Percentiles rank a stretch among this genome's conserved stretches.
Evolutionary conservation across 2,329 filamentous ascomycete species (phyloP).

Genomic region (Emmonsiellopsis sp.): DNA sequence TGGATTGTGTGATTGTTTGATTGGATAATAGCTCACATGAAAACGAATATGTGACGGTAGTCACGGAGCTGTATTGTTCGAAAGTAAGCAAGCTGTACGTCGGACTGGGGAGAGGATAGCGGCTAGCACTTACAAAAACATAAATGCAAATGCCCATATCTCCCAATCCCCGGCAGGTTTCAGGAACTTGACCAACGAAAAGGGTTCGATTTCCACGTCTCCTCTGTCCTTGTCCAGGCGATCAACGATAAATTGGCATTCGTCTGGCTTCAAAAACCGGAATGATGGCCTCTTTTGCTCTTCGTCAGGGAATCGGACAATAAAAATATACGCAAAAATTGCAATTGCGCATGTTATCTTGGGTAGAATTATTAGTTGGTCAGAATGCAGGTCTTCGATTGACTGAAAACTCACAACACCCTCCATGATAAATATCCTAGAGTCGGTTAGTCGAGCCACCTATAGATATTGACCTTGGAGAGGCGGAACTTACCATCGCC

Average conservation of each 20-base stretch:
- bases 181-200: constrained; percentile 34
- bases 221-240: constrained; percentile 40
- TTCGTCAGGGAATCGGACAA: constrained; percentile 10
- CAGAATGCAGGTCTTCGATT: not conserved
- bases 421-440: constrained; percentile 11
- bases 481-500: constrained; percentile 15
- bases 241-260: constrained; percentile 38
- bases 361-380: not conserved
- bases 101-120: not conserved
- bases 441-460: not conserved
- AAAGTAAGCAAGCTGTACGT: not conserved
- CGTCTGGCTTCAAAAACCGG: constrained; percentile 36
- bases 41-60: constrained; percentile 61
- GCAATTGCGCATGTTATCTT: constrained; percentile 8
- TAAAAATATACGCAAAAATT: constrained; percentile 7
- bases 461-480: not conserved
- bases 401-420: constrained; percentile 7
- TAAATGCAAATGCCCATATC: constrained; percentile 40
- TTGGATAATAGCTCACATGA: constrained; percentile 41
- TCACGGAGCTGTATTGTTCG: constrained; percentile 44
- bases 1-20: not conserved
- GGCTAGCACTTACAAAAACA: constrained; percentile 29
- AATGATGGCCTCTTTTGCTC: constrained; percentile 7
- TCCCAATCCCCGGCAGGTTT: constrained; percentile 37
- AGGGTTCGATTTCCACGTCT: constrained; percentile 37